Percentiles rank a stretch among this genome's conserved stretches.
Conservation (phyloP, 345 rosid species). For the Gossypium sturtianum region DNA sequence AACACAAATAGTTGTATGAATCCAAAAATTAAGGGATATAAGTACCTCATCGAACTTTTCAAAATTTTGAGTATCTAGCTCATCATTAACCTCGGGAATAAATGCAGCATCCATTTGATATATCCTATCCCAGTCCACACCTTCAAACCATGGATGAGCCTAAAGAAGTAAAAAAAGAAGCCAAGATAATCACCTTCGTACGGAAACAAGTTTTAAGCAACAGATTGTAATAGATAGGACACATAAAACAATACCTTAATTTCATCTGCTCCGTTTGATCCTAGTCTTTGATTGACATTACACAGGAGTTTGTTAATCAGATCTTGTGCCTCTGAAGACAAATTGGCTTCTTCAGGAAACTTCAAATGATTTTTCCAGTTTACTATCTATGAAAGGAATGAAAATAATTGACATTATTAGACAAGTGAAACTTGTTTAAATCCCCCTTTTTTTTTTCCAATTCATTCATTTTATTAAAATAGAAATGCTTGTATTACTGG, state of each 20-base stretch:
- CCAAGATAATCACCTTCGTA: conserved; percentile 22
- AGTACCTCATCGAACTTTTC: conserved; percentile 93
- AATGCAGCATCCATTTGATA: conserved; percentile 88
- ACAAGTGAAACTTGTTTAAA: background rate
- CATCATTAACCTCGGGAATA: conserved; percentile 84
- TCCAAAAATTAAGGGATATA: background rate
- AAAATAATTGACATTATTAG: conserved; percentile 6
- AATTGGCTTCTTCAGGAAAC: conserved; percentile 88
- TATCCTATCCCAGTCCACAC: conserved; percentile 71
- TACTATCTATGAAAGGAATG: conserved; percentile 53
- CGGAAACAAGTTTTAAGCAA: conserved; percentile 17
- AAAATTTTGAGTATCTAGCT: conserved; percentile 94
- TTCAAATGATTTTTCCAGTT: conserved; percentile 94
- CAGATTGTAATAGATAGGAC: conserved; percentile 38
- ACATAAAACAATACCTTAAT: conserved; percentile 76
- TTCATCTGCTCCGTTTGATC: conserved; percentile 79
- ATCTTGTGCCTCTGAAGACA: conserved; percentile 72
- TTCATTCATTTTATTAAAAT: background rate
- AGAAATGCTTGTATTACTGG: background rate
- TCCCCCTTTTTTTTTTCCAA: background rate
- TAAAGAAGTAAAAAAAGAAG: conserved; percentile 26
- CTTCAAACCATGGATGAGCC: conserved; percentile 81
- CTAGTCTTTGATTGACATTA: conserved; percentile 77
- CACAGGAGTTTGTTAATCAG: conserved; percentile 73
- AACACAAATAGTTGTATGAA: background rate